A percentile compares a stretch with the other conserved stretches of the same genome.
These are phyloP conservation scores for Xanthoconium separans DNA, from an alignment of 1,284 basidiomycete species.

Conservation along the genomic window DNA sequence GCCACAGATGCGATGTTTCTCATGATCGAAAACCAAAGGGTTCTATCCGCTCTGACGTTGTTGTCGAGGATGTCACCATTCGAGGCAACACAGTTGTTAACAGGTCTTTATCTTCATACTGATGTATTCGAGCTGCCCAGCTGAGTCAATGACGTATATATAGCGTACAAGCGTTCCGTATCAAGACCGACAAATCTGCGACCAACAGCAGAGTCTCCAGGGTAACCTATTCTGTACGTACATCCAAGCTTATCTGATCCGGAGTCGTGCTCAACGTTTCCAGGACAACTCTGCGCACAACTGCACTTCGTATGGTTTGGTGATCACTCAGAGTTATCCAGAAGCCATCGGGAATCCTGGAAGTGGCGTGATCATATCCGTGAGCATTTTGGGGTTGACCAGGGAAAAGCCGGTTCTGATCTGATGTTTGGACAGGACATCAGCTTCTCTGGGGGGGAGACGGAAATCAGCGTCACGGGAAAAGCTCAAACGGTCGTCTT, in stretches of 20 bases:
- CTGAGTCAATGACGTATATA: constrained; percentile 18
- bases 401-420: not conserved
- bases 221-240: constrained; percentile 40
- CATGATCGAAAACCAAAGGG: constrained; percentile 36
- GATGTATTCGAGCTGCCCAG: not conserved
- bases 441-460: constrained; percentile 38
- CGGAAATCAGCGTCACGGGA: constrained; percentile 37
- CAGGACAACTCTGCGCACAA: constrained; percentile 45
- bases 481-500: constrained; percentile 40
- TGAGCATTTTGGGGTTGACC: constrained; percentile 10
- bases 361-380: constrained; percentile 40
- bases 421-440: constrained; percentile 32
- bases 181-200: constrained; percentile 43
- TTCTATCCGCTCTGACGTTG: constrained; percentile 46
- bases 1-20: not conserved
- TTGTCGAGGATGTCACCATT: constrained; percentile 49
- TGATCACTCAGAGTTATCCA: constrained; percentile 53
- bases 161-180: constrained; percentile 46
- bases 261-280: not conserved
- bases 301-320: constrained; percentile 41
- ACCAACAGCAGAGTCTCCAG: constrained; percentile 40
- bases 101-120: constrained; percentile 25
- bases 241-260: not conserved
- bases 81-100: constrained; percentile 48
- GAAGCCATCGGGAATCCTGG: constrained; percentile 45